Conservation (phyloP, 768 basidiomycete species). For the Trametes coccinea region DNA sequence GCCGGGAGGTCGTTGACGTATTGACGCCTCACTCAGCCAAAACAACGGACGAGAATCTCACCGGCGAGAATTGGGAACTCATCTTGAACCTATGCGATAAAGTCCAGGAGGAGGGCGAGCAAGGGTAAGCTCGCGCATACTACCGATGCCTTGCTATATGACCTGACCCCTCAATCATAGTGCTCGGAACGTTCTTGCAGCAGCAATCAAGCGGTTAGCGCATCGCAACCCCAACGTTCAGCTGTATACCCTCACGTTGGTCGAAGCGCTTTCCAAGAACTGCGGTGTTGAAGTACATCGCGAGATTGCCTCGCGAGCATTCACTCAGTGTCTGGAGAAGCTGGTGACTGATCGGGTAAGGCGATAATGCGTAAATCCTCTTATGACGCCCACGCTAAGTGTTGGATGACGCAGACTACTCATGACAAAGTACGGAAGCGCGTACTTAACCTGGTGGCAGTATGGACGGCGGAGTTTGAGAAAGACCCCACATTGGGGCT, state of each 20-base stretch:
- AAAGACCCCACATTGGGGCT: constrained; percentile 77
- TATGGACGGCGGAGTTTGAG: constrained; percentile 87
- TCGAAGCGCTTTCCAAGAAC: constrained; percentile 91
- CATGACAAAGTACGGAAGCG: constrained; percentile 88
- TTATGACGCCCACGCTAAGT: not conserved
- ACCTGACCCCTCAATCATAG: constrained; percentile 42
- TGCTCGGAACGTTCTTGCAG: constrained; percentile 80
- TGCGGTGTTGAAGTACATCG: constrained; percentile 77
- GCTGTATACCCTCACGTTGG: constrained; percentile 84
- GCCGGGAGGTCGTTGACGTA: constrained; percentile 37
- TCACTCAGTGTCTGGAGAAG: constrained; percentile 87
- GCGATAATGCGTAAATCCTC: constrained; percentile 13
- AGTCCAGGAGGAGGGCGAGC: constrained; percentile 84
- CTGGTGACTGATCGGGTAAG: constrained; percentile 83
- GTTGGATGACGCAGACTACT: constrained; percentile 58
- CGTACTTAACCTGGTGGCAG: constrained; percentile 67
- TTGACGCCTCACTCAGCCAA: constrained; percentile 55
- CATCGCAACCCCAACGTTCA: constrained; percentile 98
- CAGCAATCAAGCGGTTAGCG: constrained; percentile 85
- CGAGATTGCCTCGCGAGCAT: constrained; percentile 87
- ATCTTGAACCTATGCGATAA: constrained; percentile 96
- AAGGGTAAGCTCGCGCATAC: constrained; percentile 58
- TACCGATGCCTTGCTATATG: not conserved
- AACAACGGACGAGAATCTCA: constrained; percentile 97
- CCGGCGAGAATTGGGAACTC: constrained; percentile 93